phyloP scores from a whole-genome alignment of 345 rosid species.

The Triadica sebifera region DNA sequence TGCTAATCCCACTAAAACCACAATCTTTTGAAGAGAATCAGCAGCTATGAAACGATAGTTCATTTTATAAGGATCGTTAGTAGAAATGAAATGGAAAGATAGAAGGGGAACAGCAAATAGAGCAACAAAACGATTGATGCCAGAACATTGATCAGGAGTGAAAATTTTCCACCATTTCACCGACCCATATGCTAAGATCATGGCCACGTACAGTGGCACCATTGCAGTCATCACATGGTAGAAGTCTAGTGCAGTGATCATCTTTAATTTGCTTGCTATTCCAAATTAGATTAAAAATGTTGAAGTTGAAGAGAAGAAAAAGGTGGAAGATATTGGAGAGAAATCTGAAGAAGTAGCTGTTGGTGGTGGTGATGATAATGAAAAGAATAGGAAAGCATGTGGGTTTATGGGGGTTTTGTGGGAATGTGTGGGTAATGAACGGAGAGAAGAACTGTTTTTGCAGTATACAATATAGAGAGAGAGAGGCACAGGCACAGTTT shows the following conservation, averaged over 20 bases:
- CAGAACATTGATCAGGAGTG: slow-evolving; percentile 95
- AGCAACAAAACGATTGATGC: slow-evolving; percentile 97
- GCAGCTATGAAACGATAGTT: slow-evolving; percentile 87
- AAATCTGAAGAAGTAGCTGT: background rate
- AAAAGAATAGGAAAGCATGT: slow-evolving; percentile 35
- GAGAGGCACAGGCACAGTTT: background rate
- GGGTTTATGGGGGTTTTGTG: slow-evolving; percentile 42
- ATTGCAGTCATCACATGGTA: slow-evolving; percentile 98
- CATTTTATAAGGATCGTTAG: slow-evolving; percentile 77
- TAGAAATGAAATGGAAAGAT: slow-evolving; percentile 94
- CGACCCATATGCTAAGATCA: slow-evolving; percentile 91
- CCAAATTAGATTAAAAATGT: background rate
- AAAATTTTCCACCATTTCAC: slow-evolving; percentile 99
- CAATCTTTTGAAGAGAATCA: slow-evolving; percentile 77
- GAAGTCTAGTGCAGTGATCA: slow-evolving; percentile 72
- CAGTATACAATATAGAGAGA: slow-evolving; percentile 14
- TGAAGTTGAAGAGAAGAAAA: background rate
- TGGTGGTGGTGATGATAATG: slow-evolving; percentile 24
- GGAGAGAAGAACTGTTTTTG: slow-evolving; percentile 33
- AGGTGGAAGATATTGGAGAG: background rate
- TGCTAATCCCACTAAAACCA: slow-evolving; percentile 57
- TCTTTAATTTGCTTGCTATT: slow-evolving; percentile 16
- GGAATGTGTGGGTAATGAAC: slow-evolving; percentile 33
- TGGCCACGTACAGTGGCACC: slow-evolving; percentile 99
- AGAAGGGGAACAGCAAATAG: slow-evolving; percentile 97